These are phyloP conservation scores for Anthracocystis walkeri DNA, from an alignment of 1,284 basidiomycete species.

Conservation along the genomic window DNA sequence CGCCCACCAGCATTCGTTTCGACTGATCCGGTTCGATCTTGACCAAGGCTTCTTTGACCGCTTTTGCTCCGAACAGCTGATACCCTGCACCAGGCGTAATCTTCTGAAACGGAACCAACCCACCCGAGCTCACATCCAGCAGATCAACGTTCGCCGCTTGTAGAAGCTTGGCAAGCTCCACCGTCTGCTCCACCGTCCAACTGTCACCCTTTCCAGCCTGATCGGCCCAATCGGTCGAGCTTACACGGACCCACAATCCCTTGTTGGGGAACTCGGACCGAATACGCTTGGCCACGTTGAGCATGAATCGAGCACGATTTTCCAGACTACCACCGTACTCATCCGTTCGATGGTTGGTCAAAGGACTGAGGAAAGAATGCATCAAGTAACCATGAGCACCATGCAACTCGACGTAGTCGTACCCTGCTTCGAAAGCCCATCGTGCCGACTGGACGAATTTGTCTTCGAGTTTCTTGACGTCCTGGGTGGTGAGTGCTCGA, in stretches of 20 bases:
- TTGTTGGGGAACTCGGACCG: conserved; percentile 60
- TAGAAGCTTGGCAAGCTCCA: conserved; percentile 53
- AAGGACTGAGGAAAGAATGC: conserved; percentile 71
- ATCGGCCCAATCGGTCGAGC: conserved; percentile 64
- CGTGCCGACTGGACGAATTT: conserved; percentile 77
- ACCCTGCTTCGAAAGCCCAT: conserved; percentile 71
- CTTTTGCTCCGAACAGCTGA: conserved; percentile 58
- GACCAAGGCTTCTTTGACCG: conserved; percentile 42
- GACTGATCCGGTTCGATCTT: conserved; percentile 12
- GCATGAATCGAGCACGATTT: conserved; percentile 55
- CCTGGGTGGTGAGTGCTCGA: conserved; percentile 74
- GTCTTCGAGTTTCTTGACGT: conserved; percentile 76
- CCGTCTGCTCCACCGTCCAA: conserved; percentile 61
- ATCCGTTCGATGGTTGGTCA: conserved; percentile 66
- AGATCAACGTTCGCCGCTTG: conserved; percentile 62
- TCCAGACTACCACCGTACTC: conserved; percentile 67
- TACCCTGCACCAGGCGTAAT: conserved; percentile 59
- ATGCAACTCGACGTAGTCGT: conserved; percentile 81
- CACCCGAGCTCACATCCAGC: conserved; percentile 62
- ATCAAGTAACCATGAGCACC: conserved; percentile 75
- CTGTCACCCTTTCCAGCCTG: conserved; percentile 38
- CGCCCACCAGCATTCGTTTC: conserved; percentile 55
- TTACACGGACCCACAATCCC: conserved; percentile 65
- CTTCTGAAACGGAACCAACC: conserved; percentile 55
- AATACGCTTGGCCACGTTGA: conserved; percentile 53